Conservation (phyloP, 1,284 basidiomycete species). For the Malassezia furfur region DNA sequence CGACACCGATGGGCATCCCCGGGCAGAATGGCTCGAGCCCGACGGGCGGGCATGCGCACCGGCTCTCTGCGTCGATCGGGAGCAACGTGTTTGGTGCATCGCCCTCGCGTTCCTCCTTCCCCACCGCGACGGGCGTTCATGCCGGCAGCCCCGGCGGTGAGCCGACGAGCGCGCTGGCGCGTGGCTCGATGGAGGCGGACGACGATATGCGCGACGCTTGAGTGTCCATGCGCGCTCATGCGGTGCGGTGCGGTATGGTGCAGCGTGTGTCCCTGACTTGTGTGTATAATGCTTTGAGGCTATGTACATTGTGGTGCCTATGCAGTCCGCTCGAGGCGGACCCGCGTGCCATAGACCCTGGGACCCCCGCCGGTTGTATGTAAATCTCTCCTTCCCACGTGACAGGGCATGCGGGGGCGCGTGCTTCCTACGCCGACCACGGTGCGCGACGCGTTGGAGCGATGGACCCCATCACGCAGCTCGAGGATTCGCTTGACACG, state of each 20-base stretch:
- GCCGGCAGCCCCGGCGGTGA: constrained; percentile 11
- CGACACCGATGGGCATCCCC: constrained; percentile 15
- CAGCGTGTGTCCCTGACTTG: too few species aligned
- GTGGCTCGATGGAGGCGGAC: background rate
- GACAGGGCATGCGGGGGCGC: background rate
- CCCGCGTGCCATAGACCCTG: too few species aligned
- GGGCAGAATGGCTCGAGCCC: background rate
- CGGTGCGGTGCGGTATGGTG: too few species aligned
- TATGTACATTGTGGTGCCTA: background rate
- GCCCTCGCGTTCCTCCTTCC: constrained; percentile 13
- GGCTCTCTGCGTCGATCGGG: background rate
- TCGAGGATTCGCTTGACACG: constrained; percentile 27
- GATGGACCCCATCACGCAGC: constrained; percentile 30
- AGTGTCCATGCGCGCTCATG: background rate
- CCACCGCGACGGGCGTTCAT: constrained; percentile 7
- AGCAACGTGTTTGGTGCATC: constrained; percentile 5
- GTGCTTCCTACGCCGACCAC: background rate
- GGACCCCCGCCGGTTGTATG: too few species aligned
- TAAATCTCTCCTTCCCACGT: background rate
- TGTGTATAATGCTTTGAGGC: background rate
- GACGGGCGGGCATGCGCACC: constrained; percentile 1
- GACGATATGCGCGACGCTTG: background rate
- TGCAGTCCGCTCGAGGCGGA: too few species aligned
- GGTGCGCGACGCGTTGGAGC: background rate
- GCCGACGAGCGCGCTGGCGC: constrained; percentile 11